A percentile compares a stretch with the other conserved stretches of the same genome.
phyloP scores from a whole-genome alignment of 352 stramenopile genomes.

The Pythium chondricola region DNA sequence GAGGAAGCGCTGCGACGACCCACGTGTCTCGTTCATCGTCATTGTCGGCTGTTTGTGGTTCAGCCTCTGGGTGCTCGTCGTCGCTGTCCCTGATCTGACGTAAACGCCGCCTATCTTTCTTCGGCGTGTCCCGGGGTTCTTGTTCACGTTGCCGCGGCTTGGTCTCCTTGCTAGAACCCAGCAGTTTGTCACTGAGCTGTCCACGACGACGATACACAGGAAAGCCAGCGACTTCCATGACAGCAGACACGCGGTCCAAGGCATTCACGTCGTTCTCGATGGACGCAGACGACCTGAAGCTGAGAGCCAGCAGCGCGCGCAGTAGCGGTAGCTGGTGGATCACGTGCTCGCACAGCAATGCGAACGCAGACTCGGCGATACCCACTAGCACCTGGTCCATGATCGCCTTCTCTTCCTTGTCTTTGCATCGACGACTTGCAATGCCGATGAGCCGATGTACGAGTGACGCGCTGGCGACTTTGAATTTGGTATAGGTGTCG shows the following conservation, averaged over 20 bases:
- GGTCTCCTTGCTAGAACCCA: too few species aligned
- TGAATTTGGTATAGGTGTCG: constrained; percentile 25
- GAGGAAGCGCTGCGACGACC: not conserved
- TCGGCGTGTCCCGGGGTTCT: too few species aligned
- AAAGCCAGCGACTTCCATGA: constrained; percentile 37
- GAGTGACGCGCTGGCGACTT: constrained; percentile 30
- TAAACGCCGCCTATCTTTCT: too few species aligned
- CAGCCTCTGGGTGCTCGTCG: too few species aligned
- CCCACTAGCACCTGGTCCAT: not conserved
- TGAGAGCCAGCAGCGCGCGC: constrained; percentile 29
- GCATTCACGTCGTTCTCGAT: constrained; percentile 10
- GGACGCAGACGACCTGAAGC: constrained; percentile 17
- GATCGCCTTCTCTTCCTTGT: not conserved
- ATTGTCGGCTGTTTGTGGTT: too few species aligned
- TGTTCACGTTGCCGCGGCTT: too few species aligned
- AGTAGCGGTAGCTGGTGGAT: constrained; percentile 56
- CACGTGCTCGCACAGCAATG: constrained; percentile 57
- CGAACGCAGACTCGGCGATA: constrained; percentile 28
- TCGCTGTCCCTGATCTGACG: too few species aligned
- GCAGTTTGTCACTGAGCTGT: too few species aligned
- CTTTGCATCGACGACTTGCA: not conserved
- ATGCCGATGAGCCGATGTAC: constrained; percentile 36
- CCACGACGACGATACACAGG: not conserved
- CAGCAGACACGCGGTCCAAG: constrained; percentile 3
- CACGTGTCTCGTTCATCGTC: not conserved